Percentiles rank a stretch among this genome's conserved stretches.
Evolutionary conservation across 176 grass and related monocot genomes (phyloP).

Genomic region (Chloris gayana): DNA sequence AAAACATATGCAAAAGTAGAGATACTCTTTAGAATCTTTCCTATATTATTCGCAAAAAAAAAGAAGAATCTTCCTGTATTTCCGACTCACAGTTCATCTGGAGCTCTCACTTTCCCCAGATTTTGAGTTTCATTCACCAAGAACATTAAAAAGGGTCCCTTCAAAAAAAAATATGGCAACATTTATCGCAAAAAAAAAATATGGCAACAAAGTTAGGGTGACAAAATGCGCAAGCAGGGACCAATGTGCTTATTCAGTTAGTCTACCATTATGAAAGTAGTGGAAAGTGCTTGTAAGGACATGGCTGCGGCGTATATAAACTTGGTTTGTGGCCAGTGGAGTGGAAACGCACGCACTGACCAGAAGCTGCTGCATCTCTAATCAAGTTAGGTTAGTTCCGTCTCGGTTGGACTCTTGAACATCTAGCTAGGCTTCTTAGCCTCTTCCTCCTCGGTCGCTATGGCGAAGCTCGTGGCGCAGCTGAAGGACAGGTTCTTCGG

Average conservation of each 20-base stretch:
- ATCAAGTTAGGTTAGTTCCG: neutral
- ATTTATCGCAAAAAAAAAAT: no score
- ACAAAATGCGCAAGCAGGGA: neutral
- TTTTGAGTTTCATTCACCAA: neutral
- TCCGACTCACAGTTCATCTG: neutral
- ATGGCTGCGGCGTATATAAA: neutral
- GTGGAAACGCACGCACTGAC: neutral
- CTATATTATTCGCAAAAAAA: no score
- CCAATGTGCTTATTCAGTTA: neutral
- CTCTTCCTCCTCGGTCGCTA: neutral
- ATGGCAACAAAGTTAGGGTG: neutral
- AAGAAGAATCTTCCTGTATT: no score
- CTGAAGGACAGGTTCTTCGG: conserved; percentile 51
- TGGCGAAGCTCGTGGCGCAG: conserved; percentile 53
- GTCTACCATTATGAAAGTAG: neutral
- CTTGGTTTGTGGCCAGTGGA: neutral
- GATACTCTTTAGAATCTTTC: neutral
- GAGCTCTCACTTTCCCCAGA: neutral
- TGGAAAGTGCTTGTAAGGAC: no score
- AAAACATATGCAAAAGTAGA: neutral
- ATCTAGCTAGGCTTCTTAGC: neutral
- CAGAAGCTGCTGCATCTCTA: neutral
- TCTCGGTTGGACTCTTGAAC: no score
- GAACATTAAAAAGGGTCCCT: neutral
- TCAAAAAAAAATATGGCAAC: no score